Evolutionary conservation across 306 rosid genomes (phyloP), one percentile per base, ranked within the genome.

Genomic region (Medicago arabica): DNA sequence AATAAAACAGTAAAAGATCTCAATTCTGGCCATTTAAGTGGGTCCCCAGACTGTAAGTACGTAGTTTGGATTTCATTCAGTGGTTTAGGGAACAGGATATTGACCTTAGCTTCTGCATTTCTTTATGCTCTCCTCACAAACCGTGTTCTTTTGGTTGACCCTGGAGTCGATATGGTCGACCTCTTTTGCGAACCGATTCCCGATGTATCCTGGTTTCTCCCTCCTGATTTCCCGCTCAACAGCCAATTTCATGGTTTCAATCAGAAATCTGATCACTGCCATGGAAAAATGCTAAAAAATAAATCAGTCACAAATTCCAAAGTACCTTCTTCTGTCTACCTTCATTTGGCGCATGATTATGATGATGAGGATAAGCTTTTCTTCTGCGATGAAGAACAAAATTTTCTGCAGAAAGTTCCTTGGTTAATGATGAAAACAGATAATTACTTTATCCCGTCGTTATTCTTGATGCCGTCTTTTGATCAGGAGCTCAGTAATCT

Each of bases 151-250:
- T 87, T 90, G 36, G 91, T 90, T 43, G 92, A 90, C 82, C 96
- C 92, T 61, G 92, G 96, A 61, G 81, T 77, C 62, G 96, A 90
- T 69, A 88, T 86, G 91, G 69, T n/a, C 2, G 83, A 85, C 75
- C 92, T 90, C 55, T 86, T 90, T 15, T 90, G 92, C 3, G 96
- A 90, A 78, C 96, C 92, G 6, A 84, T 90, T 78, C 96, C 89
- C 1, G 82, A 83, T 36, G 87, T 57, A 60, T 90, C 96, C 2
- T 90, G 96, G 96, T 86, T 90, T 64, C 87, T 88, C 31, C 96
- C 92, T 8, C 69, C 78, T 7, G 87, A 90, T 85, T 90, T 86
- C 21, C 87, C 90, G 28, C 87, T 88, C 34, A 81, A 77, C 62
- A 58, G 38, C 44, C 83, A 83, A n/a, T 81, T 90, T 47, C 47